Evolutionary conservation across 345 rosid genomes (phyloP).

Genomic region (Clarkia xantiana): DNA sequence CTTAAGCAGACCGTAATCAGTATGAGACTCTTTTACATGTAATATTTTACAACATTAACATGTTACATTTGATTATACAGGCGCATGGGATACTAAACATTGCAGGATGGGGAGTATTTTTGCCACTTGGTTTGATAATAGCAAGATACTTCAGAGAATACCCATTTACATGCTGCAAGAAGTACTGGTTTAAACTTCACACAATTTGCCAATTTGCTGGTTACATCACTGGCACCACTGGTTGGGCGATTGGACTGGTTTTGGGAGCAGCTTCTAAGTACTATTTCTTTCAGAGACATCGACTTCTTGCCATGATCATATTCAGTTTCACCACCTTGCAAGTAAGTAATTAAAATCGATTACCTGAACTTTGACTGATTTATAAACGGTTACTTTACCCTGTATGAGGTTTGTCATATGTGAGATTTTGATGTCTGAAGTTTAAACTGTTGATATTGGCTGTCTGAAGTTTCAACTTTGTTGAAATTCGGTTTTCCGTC

Average conservation of each 20-base stretch:
- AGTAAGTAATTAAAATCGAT: conserved; percentile 17
- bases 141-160: conserved; percentile 26
- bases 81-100: conserved; percentile 39
- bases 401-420: too few species aligned
- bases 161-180: conserved; percentile 6
- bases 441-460: too few species aligned
- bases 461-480: too few species aligned
- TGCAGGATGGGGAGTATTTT: conserved; percentile 34
- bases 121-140: conserved; percentile 35
- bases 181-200: conserved; percentile 17
- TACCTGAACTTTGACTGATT: too few species aligned
- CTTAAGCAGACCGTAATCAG: too few species aligned
- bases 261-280: conserved; percentile 27
- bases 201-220: conserved; percentile 26
- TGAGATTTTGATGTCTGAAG: too few species aligned
- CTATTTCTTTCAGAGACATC: conserved; percentile 23
- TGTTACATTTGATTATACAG: conserved; percentile 17
- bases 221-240: conserved; percentile 24
- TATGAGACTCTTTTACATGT: too few species aligned
- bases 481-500: too few species aligned
- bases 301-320: conserved; percentile 22
- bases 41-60: too few species aligned
- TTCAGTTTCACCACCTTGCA: conserved; percentile 35
- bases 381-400: too few species aligned
- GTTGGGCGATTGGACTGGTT: conserved; percentile 27